Conservation (phyloP, 768 basidiomycete species). For the Chlorophyllum brunneum region DNA sequence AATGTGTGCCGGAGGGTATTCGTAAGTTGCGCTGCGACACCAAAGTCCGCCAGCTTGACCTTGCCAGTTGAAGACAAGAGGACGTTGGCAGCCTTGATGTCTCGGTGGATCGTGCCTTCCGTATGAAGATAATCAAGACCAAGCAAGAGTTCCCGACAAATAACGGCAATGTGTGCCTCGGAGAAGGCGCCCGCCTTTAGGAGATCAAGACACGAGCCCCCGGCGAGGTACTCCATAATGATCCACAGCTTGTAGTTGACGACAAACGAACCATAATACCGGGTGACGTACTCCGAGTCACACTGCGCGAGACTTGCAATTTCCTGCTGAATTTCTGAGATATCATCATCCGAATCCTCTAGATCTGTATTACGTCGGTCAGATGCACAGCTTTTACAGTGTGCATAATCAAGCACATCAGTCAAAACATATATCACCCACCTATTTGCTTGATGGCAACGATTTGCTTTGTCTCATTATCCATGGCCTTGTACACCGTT, state of each 20-base stretch:
- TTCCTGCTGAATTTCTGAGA: slow-evolving; percentile 97
- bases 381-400: slow-evolving; percentile 7
- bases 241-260: slow-evolving; percentile 98
- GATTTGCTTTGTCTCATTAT: slow-evolving; percentile 89
- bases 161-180: slow-evolving; percentile 91
- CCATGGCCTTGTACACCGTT: slow-evolving; percentile 95
- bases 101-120: slow-evolving; percentile 95
- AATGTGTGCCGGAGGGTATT: slow-evolving; percentile 94
- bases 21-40: slow-evolving; percentile 95
- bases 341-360: slow-evolving; percentile 98
- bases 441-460: slow-evolving; percentile 99
- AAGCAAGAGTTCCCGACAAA: slow-evolving; percentile 87
- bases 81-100: slow-evolving; percentile 98
- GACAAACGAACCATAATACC: slow-evolving; percentile 96
- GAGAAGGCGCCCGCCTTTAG: slow-evolving; percentile 89
- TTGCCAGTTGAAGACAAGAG: slow-evolving; percentile 86
- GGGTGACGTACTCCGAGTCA: slow-evolving; percentile 94
- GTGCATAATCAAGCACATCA: slow-evolving; percentile 1
- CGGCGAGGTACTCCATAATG: slow-evolving; percentile 98
- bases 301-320: slow-evolving; percentile 95
- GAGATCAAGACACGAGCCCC: slow-evolving; percentile 96
- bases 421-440: slow-evolving; percentile 31
- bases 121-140: slow-evolving; percentile 96
- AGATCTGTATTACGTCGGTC: slow-evolving; percentile 54
- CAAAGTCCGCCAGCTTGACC: slow-evolving; percentile 98